Conservation (phyloP, 345 rosid species). For the Nephelium lappaceum region DNA sequence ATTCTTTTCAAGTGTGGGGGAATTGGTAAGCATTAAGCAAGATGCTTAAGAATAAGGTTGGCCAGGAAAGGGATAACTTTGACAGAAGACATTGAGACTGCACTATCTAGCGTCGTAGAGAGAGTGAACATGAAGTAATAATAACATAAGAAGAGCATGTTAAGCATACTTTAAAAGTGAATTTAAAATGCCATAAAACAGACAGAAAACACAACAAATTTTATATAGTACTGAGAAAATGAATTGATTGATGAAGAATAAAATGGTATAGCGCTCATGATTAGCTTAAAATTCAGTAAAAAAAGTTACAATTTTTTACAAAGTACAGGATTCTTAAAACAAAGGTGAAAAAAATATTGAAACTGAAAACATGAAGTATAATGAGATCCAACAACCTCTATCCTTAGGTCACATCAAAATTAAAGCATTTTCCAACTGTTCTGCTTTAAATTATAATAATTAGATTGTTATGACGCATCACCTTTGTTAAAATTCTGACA, state of each 20-base stretch:
- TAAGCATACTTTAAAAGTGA: not conserved
- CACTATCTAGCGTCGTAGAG: not conserved
- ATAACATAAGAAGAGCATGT: not conserved
- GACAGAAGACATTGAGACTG: not conserved
- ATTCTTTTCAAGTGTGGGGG: not conserved
- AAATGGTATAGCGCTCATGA: not conserved
- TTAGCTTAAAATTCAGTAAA: not conserved
- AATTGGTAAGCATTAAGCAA: not conserved
- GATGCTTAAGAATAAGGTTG: not conserved
- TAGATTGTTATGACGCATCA: not conserved
- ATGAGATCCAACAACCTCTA: not conserved
- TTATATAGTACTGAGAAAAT: not conserved
- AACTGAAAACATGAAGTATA: not conserved
- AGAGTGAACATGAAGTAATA: slow-evolving; percentile 1
- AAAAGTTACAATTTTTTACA: not conserved
- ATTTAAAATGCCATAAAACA: not conserved
- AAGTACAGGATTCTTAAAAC: not conserved
- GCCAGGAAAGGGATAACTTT: not conserved
- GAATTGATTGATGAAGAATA: not conserved
- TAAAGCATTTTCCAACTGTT: not conserved
- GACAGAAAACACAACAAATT: not conserved
- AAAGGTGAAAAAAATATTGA: not conserved
- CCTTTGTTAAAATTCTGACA: not conserved
- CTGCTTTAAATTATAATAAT: not conserved
- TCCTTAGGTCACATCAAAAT: not conserved